phyloP scores from a whole-genome alignment of 2,329 filamentous ascomycete genomes.

The Xylariaceae sp. region DNA sequence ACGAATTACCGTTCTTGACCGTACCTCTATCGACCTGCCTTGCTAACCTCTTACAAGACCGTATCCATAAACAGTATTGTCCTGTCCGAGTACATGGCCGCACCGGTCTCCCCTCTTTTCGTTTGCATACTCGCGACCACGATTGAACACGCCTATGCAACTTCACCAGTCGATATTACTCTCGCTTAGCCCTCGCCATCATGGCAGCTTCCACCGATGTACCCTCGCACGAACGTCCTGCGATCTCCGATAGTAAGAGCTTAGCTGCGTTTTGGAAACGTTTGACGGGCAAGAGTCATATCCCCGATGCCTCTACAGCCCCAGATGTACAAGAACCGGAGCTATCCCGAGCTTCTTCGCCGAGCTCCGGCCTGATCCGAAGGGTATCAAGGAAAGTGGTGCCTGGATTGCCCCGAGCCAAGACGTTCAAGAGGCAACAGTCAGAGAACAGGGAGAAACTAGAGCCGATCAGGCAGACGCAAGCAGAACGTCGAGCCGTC shows the following conservation, averaged over 20 bases:
- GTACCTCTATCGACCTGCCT: no score
- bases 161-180: neutral
- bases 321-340: conserved; percentile 18
- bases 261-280: conserved; percentile 20
- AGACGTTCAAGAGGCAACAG: conserved; percentile 78
- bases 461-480: conserved; percentile 58
- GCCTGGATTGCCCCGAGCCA: conserved; percentile 69
- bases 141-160: conserved; percentile 16
- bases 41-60: no score
- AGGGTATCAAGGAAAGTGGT: conserved; percentile 60
- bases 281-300: conserved; percentile 21
- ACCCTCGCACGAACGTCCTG: conserved; percentile 19
- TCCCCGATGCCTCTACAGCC: conserved; percentile 14
- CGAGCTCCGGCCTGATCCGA: conserved; percentile 32
- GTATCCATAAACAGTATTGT: conserved; percentile 2
- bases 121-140: conserved; percentile 18
- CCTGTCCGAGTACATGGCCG: conserved; percentile 14
- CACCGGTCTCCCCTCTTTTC: conserved; percentile 9
- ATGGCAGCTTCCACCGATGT: conserved; percentile 24
- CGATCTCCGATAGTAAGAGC: conserved; percentile 18
- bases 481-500: conserved; percentile 65
- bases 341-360: conserved; percentile 17
- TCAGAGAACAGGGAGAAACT: conserved; percentile 75
- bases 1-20: neutral
- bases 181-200: conserved; percentile 11